Evolutionary conservation across 2,329 filamentous ascomycete genomes (phyloP).

Genomic region (Coniochaeta pulveracea): DNA sequence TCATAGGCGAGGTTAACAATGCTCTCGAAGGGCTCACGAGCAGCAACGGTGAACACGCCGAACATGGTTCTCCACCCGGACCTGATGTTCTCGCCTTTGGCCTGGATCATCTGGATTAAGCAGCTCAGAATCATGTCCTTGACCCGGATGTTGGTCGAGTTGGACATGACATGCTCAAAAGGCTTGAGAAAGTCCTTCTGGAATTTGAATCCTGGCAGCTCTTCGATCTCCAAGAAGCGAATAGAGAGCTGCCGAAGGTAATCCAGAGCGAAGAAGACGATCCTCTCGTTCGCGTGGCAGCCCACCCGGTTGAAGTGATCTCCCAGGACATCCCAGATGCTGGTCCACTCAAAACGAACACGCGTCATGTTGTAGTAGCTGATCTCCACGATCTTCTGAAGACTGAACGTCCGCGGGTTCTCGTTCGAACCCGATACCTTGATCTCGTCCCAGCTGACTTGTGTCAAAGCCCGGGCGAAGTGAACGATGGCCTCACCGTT

Average conservation of each 20-base stretch:
- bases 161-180: slow-evolving; percentile 94
- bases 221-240: slow-evolving; percentile 98
- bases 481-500: slow-evolving; percentile 91
- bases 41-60: slow-evolving; percentile 93
- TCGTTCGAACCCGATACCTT: slow-evolving; percentile 94
- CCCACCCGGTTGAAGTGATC: slow-evolving; percentile 98
- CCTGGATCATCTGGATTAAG: slow-evolving; percentile 98
- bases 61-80: slow-evolving; percentile 99
- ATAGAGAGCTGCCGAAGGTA: slow-evolving; percentile 92
- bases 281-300: slow-evolving; percentile 89
- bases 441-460: slow-evolving; percentile 99
- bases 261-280: slow-evolving; percentile 96
- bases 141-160: slow-evolving; percentile 80
- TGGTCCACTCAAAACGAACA: slow-evolving; percentile 96
- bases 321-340: slow-evolving; percentile 94
- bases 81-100: slow-evolving; percentile 88
- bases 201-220: slow-evolving; percentile 97
- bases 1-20: slow-evolving; percentile 97
- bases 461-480: slow-evolving; percentile 83
- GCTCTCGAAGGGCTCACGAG: slow-evolving; percentile 81
- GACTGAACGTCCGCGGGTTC: slow-evolving; percentile 87
- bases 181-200: slow-evolving; percentile 99
- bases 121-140: slow-evolving; percentile 97
- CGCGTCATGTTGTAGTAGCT: slow-evolving; percentile 99
- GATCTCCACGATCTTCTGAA: slow-evolving; percentile 97